A percentile compares a stretch with the other conserved stretches of the same genome.
phyloP scores from a whole-genome alignment of 495 filamentous ascomycete genomes.

The Aspergillus campestris region DNA sequence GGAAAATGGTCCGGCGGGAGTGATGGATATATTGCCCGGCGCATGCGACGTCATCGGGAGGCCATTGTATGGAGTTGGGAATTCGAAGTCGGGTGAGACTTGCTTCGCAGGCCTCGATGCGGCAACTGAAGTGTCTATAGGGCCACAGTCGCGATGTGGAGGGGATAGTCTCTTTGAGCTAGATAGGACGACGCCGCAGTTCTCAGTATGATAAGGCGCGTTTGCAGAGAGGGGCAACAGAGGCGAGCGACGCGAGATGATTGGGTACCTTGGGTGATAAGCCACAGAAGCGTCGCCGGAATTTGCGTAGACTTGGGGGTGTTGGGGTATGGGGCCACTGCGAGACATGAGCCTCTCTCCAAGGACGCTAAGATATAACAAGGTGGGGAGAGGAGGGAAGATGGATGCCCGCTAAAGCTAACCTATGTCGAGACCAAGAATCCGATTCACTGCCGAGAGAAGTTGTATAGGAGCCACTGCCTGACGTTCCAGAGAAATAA shows the following conservation, averaged over 20 bases:
- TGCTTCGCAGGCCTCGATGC: conserved; percentile 12
- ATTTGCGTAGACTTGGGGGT: conserved; percentile 23
- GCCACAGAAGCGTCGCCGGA: conserved; percentile 27
- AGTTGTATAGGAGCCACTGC: conserved; percentile 23
- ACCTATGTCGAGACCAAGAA: conserved; percentile 36
- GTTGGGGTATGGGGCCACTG: conserved; percentile 27
- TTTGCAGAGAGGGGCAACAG: conserved; percentile 1
- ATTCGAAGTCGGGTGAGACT: conserved; percentile 25
- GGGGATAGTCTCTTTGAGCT: conserved; percentile 30
- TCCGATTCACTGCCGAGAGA: conserved; percentile 29
- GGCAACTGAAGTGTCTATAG: conserved; percentile 21
- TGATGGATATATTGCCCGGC: conserved; percentile 30
- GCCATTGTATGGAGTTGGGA: conserved; percentile 23
- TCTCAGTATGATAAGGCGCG: conserved; percentile 7
- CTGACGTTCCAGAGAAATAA: conserved; percentile 27
- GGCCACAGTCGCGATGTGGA: conserved; percentile 20
- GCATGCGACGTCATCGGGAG: conserved; percentile 19
- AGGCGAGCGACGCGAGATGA: conserved; percentile 8
- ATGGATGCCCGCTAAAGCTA: conserved; percentile 19
- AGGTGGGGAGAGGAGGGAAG: conserved; percentile 2
- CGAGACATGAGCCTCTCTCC: conserved; percentile 22
- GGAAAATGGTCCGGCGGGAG: conserved; percentile 26
- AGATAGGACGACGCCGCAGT: conserved; percentile 12
- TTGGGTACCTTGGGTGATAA: conserved; percentile 38
- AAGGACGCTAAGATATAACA: conserved; percentile 1